These are phyloP conservation scores for Metroxylon sagu DNA, from an alignment of 176 grass and related monocot species.

Conservation along the genomic window DNA sequence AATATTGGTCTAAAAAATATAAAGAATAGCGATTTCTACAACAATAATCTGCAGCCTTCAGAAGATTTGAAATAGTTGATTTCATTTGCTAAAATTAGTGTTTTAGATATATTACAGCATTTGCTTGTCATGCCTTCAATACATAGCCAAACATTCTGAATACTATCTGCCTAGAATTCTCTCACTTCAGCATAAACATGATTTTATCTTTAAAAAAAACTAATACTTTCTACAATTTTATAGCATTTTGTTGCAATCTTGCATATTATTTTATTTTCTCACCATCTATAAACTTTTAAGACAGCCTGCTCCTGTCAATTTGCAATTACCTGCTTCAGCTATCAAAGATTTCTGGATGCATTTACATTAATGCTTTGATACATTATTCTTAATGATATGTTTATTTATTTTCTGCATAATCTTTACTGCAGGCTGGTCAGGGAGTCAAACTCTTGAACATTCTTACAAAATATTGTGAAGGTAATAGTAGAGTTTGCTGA, in stretches of 20 bases:
- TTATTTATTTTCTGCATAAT: neutral
- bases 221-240: too few species aligned
- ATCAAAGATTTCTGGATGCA: neutral
- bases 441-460: conserved; percentile 83
- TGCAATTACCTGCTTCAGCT: conserved; percentile 12
- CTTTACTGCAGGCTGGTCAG: conserved; percentile 45
- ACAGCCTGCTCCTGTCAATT: neutral
- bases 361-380: neutral
- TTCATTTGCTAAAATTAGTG: too few species aligned
- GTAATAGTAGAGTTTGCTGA: conserved; percentile 30
- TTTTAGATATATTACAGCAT: too few species aligned
- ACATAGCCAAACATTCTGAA: too few species aligned
- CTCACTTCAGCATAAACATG: too few species aligned
- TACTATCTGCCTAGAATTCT: too few species aligned
- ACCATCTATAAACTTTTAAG: conserved; percentile 1
- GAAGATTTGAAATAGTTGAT: too few species aligned
- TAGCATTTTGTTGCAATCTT: neutral
- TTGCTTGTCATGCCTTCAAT: too few species aligned
- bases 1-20: too few species aligned
- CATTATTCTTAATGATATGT: neutral
- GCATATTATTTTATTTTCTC: conserved; percentile 4
- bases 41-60: too few species aligned
- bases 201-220: too few species aligned
- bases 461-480: conserved; percentile 97
- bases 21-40: too few species aligned